These are phyloP conservation scores for Cicer judaicum DNA, from an alignment of 306 rosid species.

Conservation along the genomic window DNA sequence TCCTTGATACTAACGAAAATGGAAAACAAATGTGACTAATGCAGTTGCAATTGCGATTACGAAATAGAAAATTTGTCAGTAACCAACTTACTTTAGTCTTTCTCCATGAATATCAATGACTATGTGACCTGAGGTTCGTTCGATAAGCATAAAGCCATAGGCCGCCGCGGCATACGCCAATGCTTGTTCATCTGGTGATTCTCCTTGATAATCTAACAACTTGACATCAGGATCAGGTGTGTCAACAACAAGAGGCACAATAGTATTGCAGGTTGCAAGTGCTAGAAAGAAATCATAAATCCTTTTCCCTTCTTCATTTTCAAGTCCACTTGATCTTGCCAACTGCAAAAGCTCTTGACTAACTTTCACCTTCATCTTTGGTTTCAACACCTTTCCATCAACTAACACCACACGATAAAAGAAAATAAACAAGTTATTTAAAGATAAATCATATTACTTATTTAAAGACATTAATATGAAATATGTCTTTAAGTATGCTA, in stretches of 20 bases:
- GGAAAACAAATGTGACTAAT: background rate
- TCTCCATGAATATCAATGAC: slow-evolving; percentile 81
- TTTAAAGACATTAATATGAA: too few relatives aligned
- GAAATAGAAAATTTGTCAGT: slow-evolving; percentile 1
- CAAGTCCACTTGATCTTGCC: slow-evolving; percentile 49
- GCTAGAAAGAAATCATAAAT: slow-evolving; percentile 85
- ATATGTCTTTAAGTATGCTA: too few relatives aligned
- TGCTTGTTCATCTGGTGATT: slow-evolving; percentile 99
- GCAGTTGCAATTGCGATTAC: background rate
- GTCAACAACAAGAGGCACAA: slow-evolving; percentile 85
- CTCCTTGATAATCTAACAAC: slow-evolving; percentile 95
- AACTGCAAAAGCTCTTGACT: slow-evolving; percentile 68
- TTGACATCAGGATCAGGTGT: slow-evolving; percentile 70
- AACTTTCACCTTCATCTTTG: slow-evolving; percentile 80
- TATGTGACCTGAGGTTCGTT: slow-evolving; percentile 92
- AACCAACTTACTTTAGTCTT: slow-evolving; percentile 64
- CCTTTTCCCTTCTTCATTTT: slow-evolving; percentile 55
- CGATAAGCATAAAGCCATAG: slow-evolving; percentile 88
- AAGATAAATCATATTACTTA: background rate
- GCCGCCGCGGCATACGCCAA: slow-evolving; percentile 90
- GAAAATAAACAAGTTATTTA: slow-evolving; percentile 19
- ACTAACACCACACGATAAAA: slow-evolving; percentile 54
- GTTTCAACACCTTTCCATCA: slow-evolving; percentile 68
- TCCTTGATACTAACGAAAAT: too few relatives aligned
- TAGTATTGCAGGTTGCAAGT: slow-evolving; percentile 93